Evolutionary conservation across 768 basidiomycete genomes (phyloP), one percentile per base, ranked within the genome.

Genomic region (Zangia roseola): DNA sequence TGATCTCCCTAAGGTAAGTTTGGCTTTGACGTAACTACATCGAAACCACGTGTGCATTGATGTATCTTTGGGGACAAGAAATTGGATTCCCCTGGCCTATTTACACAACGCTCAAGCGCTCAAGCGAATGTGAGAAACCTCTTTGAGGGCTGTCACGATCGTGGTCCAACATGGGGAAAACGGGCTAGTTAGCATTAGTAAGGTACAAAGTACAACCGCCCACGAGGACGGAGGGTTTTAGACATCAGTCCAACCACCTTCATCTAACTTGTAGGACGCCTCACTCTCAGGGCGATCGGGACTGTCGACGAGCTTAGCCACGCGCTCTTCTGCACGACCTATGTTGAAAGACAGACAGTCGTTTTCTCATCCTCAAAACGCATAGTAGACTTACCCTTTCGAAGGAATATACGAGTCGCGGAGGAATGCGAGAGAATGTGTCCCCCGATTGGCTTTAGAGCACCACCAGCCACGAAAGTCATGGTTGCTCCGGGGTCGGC

Each of bases 401-500:
- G 81, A 54, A 93, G 75, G 65, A 88, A 91, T 60, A 93, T 78
- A 46, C 91, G 78, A 9, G 90, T 91, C 5, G 91, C 84, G n/a
- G 91, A 93, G 16, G 91, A 89, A 49, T 77, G 91, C 0, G 91
- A 93, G 36, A 93, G 71, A 53, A 93, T 91, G 60, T 93, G 91
- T 0, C 91, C 91, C 33, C 90, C 91, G 38, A 94, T 89, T 16
- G 92, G 91, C 69, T 95, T 95, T 33, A 94, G 76, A 17, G 89
- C 90, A 28, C 92, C 90, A 34, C 93, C 94, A 21, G 92, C 94
- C 35, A 94, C 94, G 61, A 97, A 97, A 42, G 91, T 91, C 85
- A 90, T 90, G 3, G 88, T 91, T 41, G 93, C 94, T 41, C 94
- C 94, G 19, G 94, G 94, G 65, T 97, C 94, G 51, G 94, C 90